Evolutionary conservation across 2,329 filamentous ascomycete genomes (phyloP), one percentile per base, ranked within the genome.

Genomic region (Zasmidium citrigriseum): DNA sequence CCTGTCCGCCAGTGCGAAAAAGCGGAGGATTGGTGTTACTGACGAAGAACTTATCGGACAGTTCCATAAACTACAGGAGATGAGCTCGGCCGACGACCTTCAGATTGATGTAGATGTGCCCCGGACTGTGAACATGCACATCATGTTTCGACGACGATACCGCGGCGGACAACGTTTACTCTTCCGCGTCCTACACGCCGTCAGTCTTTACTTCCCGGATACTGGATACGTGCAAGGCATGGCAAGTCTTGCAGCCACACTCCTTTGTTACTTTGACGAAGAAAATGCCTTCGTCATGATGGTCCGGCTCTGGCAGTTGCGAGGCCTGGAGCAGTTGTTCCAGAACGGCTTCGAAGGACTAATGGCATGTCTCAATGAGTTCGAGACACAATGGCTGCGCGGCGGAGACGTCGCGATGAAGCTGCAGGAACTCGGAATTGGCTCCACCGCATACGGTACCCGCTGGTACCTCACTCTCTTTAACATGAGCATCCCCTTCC

Each of bases 21-120:
- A 82, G 61, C 81, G 84, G 62, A 81, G 84, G 58, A 85, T 83
- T 52, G 58, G 53, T 9, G 83, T 85, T 2, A 80, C 85, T 0
- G 90, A 95, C 56, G 85, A 88, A 44, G 83, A 90, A 56, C 83
- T 98, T 49, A 85, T 91, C 41, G 80, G 83, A 22, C 70, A 84
- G 25, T 96, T 91, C 71, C 84, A 90, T 72, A 83, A 85, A 46
- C 83, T 96, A 24, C 88, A 96, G 69, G 80, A 86, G 16, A 78
- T 86, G 59, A 86, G 86, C 55, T 96, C 90, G 2, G 87, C 91
- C 0, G 95, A 99, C 71, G 95, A 99, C 73, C 87, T 93, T 21
- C 95, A 99, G 76, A 99, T 99, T 68, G 95, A 99, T 73, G 86
- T 98, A 46, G 95, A 99, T 73, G 95, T 99, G 18, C 95, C 95